Conservation (phyloP, 106 monocot species). For the Allium cepa region DNA sequence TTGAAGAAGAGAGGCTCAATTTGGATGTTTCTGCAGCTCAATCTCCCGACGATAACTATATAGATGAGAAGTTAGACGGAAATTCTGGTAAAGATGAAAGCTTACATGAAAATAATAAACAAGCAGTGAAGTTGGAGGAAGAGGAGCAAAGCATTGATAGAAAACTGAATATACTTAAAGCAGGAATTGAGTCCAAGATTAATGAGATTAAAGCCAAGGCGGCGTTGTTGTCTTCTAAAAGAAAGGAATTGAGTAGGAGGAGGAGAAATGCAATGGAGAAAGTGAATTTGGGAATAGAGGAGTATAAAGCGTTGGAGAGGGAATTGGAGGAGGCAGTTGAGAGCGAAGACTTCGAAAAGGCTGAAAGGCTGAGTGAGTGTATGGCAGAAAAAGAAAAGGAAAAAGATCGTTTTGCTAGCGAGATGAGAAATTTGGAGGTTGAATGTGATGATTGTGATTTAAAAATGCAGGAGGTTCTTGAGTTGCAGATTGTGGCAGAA, state of each 20-base stretch:
- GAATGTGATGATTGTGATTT: slow-evolving; percentile 59
- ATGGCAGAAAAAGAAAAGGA: slow-evolving; percentile 70
- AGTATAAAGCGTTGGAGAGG: slow-evolving; percentile 55
- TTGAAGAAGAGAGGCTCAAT: too few relatives aligned
- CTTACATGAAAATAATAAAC: neutral
- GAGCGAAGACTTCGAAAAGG: slow-evolving; percentile 84
- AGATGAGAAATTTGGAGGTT: slow-evolving; percentile 44
- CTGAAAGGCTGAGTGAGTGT: slow-evolving; percentile 67
- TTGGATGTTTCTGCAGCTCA: too few relatives aligned
- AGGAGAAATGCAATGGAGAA: slow-evolving; percentile 41
- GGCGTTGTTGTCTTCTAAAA: slow-evolving; percentile 17
- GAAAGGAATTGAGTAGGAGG: slow-evolving; percentile 60
- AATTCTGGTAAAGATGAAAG: neutral
- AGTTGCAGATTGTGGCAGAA: slow-evolving; percentile 59
- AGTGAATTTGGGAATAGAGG: slow-evolving; percentile 25
- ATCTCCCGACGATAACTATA: neutral
- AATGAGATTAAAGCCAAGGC: slow-evolving; percentile 30
- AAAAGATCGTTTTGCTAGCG: slow-evolving; percentile 34
- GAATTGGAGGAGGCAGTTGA: slow-evolving; percentile 87
- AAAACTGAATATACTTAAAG: slow-evolving; percentile 39
- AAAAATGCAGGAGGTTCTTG: slow-evolving; percentile 60
- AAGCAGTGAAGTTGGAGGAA: neutral
- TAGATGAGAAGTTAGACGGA: neutral
- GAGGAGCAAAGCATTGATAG: slow-evolving; percentile 30
- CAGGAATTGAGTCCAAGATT: slow-evolving; percentile 39